phyloP scores from a whole-genome alignment of 345 rosid genomes.

The Turritis glabra region DNA sequence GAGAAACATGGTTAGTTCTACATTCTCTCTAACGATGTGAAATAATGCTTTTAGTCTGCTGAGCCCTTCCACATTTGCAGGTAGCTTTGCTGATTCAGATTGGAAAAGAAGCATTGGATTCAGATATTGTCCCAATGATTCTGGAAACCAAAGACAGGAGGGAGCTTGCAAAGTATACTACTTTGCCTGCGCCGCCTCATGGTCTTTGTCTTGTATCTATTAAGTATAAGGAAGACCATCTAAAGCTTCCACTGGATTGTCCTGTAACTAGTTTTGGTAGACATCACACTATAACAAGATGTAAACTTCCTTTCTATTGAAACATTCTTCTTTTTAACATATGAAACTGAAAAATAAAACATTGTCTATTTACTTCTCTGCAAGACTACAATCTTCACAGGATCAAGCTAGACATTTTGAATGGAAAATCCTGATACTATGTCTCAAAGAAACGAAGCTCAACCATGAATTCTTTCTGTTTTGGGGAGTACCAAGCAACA shows the following conservation, averaged over 20 bases:
- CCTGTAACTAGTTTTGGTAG: slow-evolving; percentile 79
- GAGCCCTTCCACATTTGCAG: slow-evolving; percentile 42
- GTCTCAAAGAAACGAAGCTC: slow-evolving; percentile 84
- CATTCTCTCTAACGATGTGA: background rate
- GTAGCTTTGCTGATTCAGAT: slow-evolving; percentile 82
- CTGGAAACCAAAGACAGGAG: slow-evolving; percentile 65
- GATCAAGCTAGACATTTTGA: slow-evolving; percentile 15
- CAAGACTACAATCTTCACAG: slow-evolving; percentile 15
- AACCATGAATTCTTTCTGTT: slow-evolving; percentile 77
- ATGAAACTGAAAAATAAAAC: background rate
- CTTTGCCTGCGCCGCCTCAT: slow-evolving; percentile 68
- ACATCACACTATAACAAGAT: slow-evolving; percentile 53
- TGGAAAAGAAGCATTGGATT: slow-evolving; percentile 82
- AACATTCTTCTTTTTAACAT: slow-evolving; percentile 3
- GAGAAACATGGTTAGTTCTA: slow-evolving; percentile 72
- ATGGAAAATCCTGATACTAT: slow-evolving; percentile 30
- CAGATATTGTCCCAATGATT: slow-evolving; percentile 64
- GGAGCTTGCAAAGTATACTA: slow-evolving; percentile 70
- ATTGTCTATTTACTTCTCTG: slow-evolving; percentile 25
- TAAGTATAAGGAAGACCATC: slow-evolving; percentile 64
- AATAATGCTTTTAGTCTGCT: background rate
- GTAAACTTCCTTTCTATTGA: slow-evolving; percentile 67
- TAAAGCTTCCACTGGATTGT: slow-evolving; percentile 58
- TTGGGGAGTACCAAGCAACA: slow-evolving; percentile 88
- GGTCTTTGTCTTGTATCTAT: slow-evolving; percentile 76